phyloP scores from a whole-genome alignment of 768 basidiomycete genomes.

The Russula dissimulans region DNA sequence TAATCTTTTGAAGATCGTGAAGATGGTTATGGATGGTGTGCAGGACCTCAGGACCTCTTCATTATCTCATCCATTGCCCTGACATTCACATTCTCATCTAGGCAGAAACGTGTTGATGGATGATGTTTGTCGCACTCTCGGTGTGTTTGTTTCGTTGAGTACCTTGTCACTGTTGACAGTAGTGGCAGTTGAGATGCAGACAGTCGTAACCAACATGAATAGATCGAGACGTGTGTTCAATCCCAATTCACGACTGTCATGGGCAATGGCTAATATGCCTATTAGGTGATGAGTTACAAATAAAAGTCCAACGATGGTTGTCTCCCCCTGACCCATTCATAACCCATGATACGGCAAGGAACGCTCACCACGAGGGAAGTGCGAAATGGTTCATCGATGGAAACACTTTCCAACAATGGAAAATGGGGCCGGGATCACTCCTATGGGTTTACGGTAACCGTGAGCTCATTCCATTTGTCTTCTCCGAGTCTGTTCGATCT shows the following conservation, averaged over 20 bases:
- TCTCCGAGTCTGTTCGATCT: too few relatives aligned
- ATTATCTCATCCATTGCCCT: too few relatives aligned
- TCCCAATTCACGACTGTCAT: too few relatives aligned
- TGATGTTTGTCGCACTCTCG: not conserved
- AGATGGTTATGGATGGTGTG: not conserved
- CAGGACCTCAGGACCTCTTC: not conserved
- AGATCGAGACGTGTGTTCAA: not conserved
- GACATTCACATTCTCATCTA: not conserved
- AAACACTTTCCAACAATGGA: not conserved
- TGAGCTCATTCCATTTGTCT: not conserved
- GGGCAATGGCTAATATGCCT: not conserved
- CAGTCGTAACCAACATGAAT: not conserved
- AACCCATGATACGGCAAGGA: not conserved
- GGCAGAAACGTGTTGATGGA: not conserved
- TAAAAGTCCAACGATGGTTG: not conserved
- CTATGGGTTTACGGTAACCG: not conserved
- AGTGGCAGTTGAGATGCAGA: not conserved
- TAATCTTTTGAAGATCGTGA: not conserved
- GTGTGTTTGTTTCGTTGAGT: not conserved
- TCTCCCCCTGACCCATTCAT: not conserved
- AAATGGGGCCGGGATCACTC: not conserved
- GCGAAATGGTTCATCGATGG: not conserved
- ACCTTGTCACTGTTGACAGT: not conserved
- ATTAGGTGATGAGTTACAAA: not conserved
- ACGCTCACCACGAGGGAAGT: not conserved